Percentiles rank a stretch among this genome's conserved stretches.
These are phyloP conservation scores for Phytomonas sp. DNA, from an alignment of 208 protist species.

Conservation along the genomic window DNA sequence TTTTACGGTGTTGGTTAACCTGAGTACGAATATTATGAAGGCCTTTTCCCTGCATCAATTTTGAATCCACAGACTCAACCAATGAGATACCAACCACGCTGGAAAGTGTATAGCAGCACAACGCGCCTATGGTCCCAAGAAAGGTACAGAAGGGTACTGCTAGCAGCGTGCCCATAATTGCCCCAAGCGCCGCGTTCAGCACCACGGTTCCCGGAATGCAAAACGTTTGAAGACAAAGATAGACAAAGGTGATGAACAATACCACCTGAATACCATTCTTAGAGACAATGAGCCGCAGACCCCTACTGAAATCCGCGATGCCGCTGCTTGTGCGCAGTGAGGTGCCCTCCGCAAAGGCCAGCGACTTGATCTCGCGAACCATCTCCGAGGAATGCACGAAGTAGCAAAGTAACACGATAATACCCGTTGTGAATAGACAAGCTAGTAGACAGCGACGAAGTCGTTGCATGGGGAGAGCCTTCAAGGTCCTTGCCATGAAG, in stretches of 20 bases:
- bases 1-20: conserved; percentile 39
- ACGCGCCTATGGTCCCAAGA: conserved; percentile 50
- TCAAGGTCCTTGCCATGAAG: background rate
- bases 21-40: conserved; percentile 45
- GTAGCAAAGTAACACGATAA: conserved; percentile 5
- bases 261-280: conserved; percentile 29
- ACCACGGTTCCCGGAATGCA: conserved; percentile 85
- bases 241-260: conserved; percentile 35
- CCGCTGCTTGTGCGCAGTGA: conserved; percentile 31
- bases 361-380: background rate
- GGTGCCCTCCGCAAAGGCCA: background rate
- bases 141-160: conserved; percentile 58
- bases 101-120: conserved; percentile 43
- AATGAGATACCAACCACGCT: conserved; percentile 29
- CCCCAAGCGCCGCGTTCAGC: conserved; percentile 73
- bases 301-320: conserved; percentile 36
- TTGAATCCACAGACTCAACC: conserved; percentile 28
- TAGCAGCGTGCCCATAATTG: conserved; percentile 57
- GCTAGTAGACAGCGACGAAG: background rate
- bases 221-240: conserved; percentile 79
- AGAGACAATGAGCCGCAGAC: conserved; percentile 27
- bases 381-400: conserved; percentile 9
- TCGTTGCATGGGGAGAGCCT: background rate
- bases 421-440: background rate
- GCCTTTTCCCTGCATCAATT: conserved; percentile 47